phyloP scores from a whole-genome alignment of 352 stramenopile species.

The Pythium apleroticum region DNA sequence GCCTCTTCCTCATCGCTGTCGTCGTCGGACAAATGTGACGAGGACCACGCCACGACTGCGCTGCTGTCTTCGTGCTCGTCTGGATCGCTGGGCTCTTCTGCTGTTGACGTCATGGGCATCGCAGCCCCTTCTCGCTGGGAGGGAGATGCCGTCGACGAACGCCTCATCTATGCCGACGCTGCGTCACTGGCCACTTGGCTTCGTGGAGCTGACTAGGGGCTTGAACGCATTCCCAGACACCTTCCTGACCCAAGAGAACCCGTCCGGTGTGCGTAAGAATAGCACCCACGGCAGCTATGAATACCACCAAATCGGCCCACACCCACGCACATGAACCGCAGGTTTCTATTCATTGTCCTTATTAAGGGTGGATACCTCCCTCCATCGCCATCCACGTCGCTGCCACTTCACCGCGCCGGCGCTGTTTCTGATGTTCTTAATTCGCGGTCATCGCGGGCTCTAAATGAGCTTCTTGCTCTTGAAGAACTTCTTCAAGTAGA shows the following conservation, averaged over 20 bases:
- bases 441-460: not conserved
- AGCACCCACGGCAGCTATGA: not conserved
- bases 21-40: conserved; percentile 25
- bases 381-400: not conserved
- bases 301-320: not conserved
- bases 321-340: not conserved
- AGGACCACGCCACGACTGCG: conserved; percentile 20
- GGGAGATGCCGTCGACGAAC: not conserved
- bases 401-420: not conserved
- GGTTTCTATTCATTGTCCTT: not conserved
- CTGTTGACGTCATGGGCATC: not conserved
- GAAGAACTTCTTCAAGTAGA: conserved; percentile 92
- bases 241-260: not conserved
- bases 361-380: not conserved
- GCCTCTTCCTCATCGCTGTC: conserved; percentile 22
- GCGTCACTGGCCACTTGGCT: not conserved
- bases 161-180: not conserved
- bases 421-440: not conserved
- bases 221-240: not conserved
- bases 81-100: not conserved
- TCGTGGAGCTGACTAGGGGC: not conserved
- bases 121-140: not conserved
- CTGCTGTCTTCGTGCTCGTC: conserved; percentile 6
- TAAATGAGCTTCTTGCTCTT: conserved; percentile 93
- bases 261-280: not conserved